phyloP scores from a whole-genome alignment of 768 basidiomycete genomes.

The Dendrothele bispora region DNA sequence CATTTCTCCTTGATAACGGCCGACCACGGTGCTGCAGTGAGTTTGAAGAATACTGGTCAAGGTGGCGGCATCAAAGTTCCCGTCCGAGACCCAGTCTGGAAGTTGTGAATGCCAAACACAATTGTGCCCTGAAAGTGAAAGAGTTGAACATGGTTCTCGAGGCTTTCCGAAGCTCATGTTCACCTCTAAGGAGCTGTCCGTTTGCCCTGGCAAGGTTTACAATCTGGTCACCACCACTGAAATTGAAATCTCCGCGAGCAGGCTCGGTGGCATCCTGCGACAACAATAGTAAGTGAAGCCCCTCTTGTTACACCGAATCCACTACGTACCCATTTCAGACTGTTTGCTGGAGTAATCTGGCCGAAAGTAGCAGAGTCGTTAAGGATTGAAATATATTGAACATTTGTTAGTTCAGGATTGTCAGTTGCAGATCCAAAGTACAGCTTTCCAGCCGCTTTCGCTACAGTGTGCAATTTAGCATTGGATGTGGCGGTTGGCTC shows the following conservation, averaged over 20 bases:
- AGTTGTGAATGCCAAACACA: constrained; percentile 46
- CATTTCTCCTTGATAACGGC: constrained; percentile 39
- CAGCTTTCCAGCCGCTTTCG: constrained; percentile 38
- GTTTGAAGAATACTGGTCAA: constrained; percentile 31
- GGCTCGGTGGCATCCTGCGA: constrained; percentile 39
- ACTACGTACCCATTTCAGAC: constrained; percentile 41
- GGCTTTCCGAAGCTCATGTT: background rate
- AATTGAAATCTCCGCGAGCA: constrained; percentile 30
- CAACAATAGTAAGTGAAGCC: background rate
- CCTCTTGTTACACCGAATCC: background rate
- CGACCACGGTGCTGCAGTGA: constrained; percentile 33
- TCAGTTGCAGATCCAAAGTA: constrained; percentile 53
- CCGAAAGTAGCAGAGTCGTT: constrained; percentile 37
- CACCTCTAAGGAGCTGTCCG: constrained; percentile 36
- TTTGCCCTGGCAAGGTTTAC: constrained; percentile 32
- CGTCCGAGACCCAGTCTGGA: constrained; percentile 35
- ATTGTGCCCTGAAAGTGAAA: constrained; percentile 24
- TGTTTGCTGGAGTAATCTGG: constrained; percentile 44
- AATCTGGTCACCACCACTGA: constrained; percentile 32
- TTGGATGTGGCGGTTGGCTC: constrained; percentile 23
- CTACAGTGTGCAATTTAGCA: constrained; percentile 31
- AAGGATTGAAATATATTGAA: constrained; percentile 35
- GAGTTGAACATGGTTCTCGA: background rate
- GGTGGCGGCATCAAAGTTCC: constrained; percentile 25
- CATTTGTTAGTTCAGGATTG: constrained; percentile 42